Conservation (phyloP, 495 filamentous ascomycete genomes). For the Articulospora tetracladia region DNA sequence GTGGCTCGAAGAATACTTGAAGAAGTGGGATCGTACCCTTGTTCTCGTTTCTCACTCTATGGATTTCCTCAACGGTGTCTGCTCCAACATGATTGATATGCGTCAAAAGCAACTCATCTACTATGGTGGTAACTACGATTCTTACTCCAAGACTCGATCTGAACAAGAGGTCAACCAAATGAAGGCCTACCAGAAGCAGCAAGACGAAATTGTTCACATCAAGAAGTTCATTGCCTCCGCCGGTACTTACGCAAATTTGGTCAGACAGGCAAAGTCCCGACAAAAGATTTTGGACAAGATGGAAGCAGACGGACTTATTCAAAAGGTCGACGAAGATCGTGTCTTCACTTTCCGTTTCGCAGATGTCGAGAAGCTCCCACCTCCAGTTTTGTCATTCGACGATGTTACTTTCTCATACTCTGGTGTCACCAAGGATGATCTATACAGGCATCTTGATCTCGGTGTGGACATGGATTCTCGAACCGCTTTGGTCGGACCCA, state of each 20-base stretch:
- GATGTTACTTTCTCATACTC: conserved; percentile 98
- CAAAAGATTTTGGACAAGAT: conserved; percentile 99
- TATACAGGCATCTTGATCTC: conserved; percentile 94
- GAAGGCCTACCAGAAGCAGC: conserved; percentile 98
- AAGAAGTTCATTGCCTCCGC: conserved; percentile 99
- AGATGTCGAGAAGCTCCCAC: conserved; percentile 96
- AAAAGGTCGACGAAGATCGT: conserved; percentile 78
- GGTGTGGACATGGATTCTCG: conserved; percentile 99
- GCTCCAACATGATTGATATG: conserved; percentile 99
- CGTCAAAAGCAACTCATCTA: conserved; percentile 84
- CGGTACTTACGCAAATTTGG: conserved; percentile 99
- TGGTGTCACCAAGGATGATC: conserved; percentile 79
- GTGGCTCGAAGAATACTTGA: conserved; percentile 99
- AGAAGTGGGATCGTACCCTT: conserved; percentile 99
- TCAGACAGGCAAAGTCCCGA: conserved; percentile 95
- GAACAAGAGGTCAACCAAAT: conserved; percentile 97
- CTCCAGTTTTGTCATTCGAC: conserved; percentile 94
- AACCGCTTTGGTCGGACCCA: conserved; percentile 94
- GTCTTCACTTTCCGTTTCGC: conserved; percentile 99
- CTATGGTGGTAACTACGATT: conserved; percentile 99
- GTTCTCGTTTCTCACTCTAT: conserved; percentile 94
- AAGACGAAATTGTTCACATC: conserved; percentile 98
- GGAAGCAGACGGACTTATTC: conserved; percentile 98
- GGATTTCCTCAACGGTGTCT: conserved; percentile 99
- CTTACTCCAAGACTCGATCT: conserved; percentile 88